Base-by-base conservation (phyloP, 2,329 filamentous ascomycete species). In the Penicillium brevicompactum region DNA sequence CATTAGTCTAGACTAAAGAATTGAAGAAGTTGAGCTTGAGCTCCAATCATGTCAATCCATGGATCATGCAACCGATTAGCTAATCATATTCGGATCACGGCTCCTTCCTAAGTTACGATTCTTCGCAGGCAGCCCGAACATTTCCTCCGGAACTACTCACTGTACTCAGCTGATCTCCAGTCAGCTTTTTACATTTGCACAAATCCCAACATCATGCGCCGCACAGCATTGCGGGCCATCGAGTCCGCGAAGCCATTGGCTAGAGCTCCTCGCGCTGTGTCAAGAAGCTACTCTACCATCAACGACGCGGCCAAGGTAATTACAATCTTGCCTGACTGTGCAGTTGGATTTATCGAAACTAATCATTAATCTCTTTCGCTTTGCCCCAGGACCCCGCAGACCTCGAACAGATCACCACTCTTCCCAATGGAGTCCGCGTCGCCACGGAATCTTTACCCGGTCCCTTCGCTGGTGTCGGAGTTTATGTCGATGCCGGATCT, bases 401-500 rank as follows among this genome's bases (percentile, higher is more conserved):
- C 61, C 85, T 96, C 66, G 91, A 97, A 74, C 82, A 88, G 63
- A 88, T 97, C 67, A 96, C 92, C 7, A 92, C 88, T 1, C 85
- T 99, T 14, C 81, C 91, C 47, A 99, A 99, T 82, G 94, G 94
- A 70, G 80, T 99, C 62, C 90, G 93, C 55, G 91, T 99, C 56
- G 94, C 94, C 22, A 96, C 93, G 43, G 94, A 99, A 74, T 92
- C 92, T 53, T 83, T 97, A 10, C 92, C 93, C 1, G 94, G 94
- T 41, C 92, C 92, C 65, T 99, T 99, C 74, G 90, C 92, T 4
- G 94, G 92, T 48, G 89, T 99, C 14, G 94, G 94, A 43, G 91
- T 97, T 59, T 99, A 97, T 77, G 86, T 99, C 70, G 92, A 97
- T 73, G 92, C 91, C 30, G 94, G 94, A 14, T 97, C 94, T 51